phyloP scores from a whole-genome alignment of 2,329 filamentous ascomycete genomes.

The Fusarium sambucinum region DNA sequence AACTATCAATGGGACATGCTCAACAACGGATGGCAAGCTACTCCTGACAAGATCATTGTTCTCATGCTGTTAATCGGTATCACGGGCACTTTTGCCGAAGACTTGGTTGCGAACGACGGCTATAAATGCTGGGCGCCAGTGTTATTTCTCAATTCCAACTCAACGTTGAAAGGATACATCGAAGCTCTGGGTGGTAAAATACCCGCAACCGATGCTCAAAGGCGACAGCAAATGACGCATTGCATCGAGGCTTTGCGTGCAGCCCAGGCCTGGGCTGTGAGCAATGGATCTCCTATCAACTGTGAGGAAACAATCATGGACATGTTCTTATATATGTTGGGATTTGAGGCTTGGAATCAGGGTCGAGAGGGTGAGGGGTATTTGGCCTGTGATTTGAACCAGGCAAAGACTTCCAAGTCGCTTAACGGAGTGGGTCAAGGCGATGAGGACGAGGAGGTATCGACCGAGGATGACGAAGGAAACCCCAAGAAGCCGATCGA shows the following conservation, averaged over 20 bases:
- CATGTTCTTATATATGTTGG: background rate
- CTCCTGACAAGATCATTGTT: background rate
- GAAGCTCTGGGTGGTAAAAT: accelerated
- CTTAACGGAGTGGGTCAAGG: accelerated
- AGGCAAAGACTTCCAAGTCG: background rate
- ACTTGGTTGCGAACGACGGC: accelerated
- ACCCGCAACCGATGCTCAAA: accelerated
- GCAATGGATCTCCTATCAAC: background rate
- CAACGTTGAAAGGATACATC: background rate
- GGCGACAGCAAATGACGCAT: background rate
- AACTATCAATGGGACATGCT: background rate
- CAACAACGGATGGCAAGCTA: background rate
- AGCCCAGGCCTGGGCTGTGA: background rate
- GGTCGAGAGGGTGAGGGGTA: background rate
- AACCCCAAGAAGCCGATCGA: background rate
- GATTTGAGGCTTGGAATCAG: conserved; percentile 5
- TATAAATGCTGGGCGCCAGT: conserved; percentile 1
- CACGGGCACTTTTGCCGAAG: background rate
- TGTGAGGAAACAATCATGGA: conserved; percentile 3
- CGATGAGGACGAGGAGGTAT: accelerated
- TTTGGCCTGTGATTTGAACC: conserved; percentile 3
- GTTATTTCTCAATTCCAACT: background rate
- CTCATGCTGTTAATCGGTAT: background rate
- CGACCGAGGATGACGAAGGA: accelerated
- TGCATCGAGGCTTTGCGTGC: background rate